Conservation (phyloP, 1,284 basidiomycete genomes). For the Naganishia cerealis region DNA sequence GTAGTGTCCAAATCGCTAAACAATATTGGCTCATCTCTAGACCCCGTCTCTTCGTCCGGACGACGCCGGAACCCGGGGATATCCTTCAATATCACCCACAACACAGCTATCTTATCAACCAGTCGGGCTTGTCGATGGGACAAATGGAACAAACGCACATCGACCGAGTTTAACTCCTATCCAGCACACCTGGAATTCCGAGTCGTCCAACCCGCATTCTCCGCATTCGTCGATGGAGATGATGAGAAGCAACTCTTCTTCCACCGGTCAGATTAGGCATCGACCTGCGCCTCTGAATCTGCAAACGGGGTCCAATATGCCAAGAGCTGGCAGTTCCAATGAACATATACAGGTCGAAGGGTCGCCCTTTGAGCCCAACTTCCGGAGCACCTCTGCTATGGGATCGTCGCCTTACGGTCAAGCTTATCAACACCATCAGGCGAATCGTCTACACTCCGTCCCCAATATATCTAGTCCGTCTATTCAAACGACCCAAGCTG, state of each 20-base stretch:
- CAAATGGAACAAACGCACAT: neutral
- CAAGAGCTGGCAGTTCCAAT: neutral
- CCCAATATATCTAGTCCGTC: constrained; percentile 16
- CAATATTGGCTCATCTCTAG: neutral
- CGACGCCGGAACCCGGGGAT: constrained; percentile 1
- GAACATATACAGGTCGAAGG: constrained; percentile 10
- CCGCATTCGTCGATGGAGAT: constrained; percentile 9
- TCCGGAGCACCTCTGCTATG: constrained; percentile 7
- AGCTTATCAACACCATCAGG: constrained; percentile 15
- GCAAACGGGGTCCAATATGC: neutral
- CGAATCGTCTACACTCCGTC: constrained; percentile 14
- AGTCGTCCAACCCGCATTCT: constrained; percentile 8
- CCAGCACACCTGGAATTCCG: constrained; percentile 11
- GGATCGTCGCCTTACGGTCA: constrained; percentile 11
- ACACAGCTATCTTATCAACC: constrained; percentile 16
- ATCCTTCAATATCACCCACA: constrained; percentile 14
- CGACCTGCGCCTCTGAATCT: constrained; percentile 23
- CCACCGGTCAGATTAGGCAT: constrained; percentile 6
- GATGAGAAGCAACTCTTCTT: constrained; percentile 9
- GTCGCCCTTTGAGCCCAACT: constrained; percentile 17
- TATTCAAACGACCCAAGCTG: neutral
- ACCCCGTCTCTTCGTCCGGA: constrained; percentile 25
- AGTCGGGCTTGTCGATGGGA: neutral
- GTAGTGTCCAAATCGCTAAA: neutral
- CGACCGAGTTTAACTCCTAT: constrained; percentile 10